These are phyloP conservation scores for Penicillium antarcticum DNA, from an alignment of 495 filamentous ascomycete genomes.

Conservation along the genomic window DNA sequence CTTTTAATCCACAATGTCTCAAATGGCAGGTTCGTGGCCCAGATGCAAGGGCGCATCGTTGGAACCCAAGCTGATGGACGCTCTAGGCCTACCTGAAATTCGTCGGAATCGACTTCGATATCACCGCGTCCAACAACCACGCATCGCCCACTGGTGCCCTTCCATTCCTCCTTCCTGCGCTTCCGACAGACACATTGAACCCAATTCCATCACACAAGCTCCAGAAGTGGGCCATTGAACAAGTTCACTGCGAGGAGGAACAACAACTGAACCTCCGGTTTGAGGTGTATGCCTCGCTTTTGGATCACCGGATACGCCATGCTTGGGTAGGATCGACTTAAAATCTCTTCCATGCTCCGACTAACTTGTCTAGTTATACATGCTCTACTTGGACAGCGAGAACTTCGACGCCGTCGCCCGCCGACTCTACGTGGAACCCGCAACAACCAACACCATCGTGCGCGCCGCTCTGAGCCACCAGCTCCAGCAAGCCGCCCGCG, in stretches of 20 bases:
- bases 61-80: slow-evolving; percentile 1
- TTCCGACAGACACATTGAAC: slow-evolving; percentile 21
- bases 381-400: slow-evolving; percentile 67
- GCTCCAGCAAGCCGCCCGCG: slow-evolving; percentile 65
- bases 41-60: not conserved
- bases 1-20: slow-evolving; percentile 89
- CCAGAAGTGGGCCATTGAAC: slow-evolving; percentile 62
- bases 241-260: slow-evolving; percentile 44
- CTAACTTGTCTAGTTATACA: slow-evolving; percentile 56
- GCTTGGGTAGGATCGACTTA: slow-evolving; percentile 63
- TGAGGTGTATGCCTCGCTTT: slow-evolving; percentile 75
- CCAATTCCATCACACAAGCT: slow-evolving; percentile 67
- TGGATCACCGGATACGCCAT: slow-evolving; percentile 78
- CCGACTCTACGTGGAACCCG: slow-evolving; percentile 64
- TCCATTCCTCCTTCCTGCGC: slow-evolving; percentile 74
- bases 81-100: slow-evolving; percentile 81
- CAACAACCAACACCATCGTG: slow-evolving; percentile 60
- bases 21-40: slow-evolving; percentile 82
- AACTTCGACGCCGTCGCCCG: slow-evolving; percentile 64
- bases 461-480: slow-evolving; percentile 58
- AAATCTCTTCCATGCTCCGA: not conserved
- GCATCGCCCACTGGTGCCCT: slow-evolving; percentile 84
- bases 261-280: slow-evolving; percentile 58
- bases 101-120: slow-evolving; percentile 61
- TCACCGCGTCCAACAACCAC: slow-evolving; percentile 83